A percentile compares a stretch with the other conserved stretches of the same genome.
Conservation (phyloP, 2,329 filamentous ascomycete genomes). For the Calonectria honghensis region DNA sequence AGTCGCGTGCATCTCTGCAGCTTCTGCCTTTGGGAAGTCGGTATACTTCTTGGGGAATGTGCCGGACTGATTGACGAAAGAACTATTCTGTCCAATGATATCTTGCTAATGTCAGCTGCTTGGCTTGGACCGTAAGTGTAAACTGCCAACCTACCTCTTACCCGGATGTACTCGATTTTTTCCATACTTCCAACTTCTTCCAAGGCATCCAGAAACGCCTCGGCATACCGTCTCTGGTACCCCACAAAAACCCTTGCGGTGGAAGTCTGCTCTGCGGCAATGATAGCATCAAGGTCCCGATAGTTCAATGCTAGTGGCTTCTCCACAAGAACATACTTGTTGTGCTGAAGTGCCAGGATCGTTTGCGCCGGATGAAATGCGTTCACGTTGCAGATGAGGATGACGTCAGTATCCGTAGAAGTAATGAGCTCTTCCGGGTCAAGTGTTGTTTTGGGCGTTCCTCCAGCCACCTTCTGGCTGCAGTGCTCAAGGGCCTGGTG, state of each 20-base stretch:
- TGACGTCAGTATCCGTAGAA: slow-evolving; percentile 68
- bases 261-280: slow-evolving; percentile 67
- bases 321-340: slow-evolving; percentile 76
- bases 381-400: slow-evolving; percentile 72
- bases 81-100: slow-evolving; percentile 70
- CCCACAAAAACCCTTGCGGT: slow-evolving; percentile 73
- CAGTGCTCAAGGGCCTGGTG: slow-evolving; percentile 54
- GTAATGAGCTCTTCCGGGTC: slow-evolving; percentile 64
- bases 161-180: slow-evolving; percentile 73
- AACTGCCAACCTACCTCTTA: slow-evolving; percentile 48
- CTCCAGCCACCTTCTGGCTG: slow-evolving; percentile 48
- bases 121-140: background rate
- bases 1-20: slow-evolving; percentile 10
- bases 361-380: slow-evolving; percentile 73
- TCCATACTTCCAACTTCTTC: slow-evolving; percentile 71
- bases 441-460: slow-evolving; percentile 57
- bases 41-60: slow-evolving; percentile 66
- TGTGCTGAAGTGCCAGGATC: slow-evolving; percentile 69
- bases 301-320: slow-evolving; percentile 73
- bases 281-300: slow-evolving; percentile 66
- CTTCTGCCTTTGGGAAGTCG: slow-evolving; percentile 40
- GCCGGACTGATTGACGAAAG: slow-evolving; percentile 68
- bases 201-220: slow-evolving; percentile 71
- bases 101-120: slow-evolving; percentile 35
- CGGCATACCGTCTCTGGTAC: slow-evolving; percentile 77